Evolutionary conservation across 441 rosid species (phyloP).

Genomic region (Erysimum cheiri): DNA sequence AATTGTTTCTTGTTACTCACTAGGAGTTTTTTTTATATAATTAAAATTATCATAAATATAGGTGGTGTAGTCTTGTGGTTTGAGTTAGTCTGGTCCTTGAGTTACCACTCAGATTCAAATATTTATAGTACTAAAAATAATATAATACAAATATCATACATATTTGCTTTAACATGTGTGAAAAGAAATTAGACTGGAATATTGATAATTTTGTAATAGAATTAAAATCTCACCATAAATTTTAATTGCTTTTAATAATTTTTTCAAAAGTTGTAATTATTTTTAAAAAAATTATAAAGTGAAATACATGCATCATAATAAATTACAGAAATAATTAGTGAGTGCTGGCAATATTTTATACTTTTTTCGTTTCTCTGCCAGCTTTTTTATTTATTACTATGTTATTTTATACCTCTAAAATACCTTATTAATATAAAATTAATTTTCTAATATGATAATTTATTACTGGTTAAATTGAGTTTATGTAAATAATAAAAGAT

Average conservation of each 20-base stretch:
- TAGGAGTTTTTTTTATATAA: neutral
- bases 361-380: neutral
- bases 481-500: neutral
- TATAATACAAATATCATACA: neutral
- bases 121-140: neutral
- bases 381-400: neutral
- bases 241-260: neutral
- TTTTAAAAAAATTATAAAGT: neutral
- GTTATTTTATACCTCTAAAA: neutral
- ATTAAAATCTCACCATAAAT: neutral
- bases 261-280: too few species aligned
- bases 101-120: too few species aligned
- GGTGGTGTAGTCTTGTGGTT: neutral
- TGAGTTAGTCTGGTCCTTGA: neutral
- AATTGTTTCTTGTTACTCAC: neutral
- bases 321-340: neutral
- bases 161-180: neutral
- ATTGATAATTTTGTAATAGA: neutral
- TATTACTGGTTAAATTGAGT: neutral
- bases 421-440: too few species aligned
- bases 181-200: neutral
- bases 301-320: neutral
- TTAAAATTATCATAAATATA: neutral
- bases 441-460: neutral
- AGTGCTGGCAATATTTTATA: constrained; percentile 3